Evolutionary conservation across 768 basidiomycete genomes (phyloP).

Genomic region (Lentinula lateritia): DNA sequence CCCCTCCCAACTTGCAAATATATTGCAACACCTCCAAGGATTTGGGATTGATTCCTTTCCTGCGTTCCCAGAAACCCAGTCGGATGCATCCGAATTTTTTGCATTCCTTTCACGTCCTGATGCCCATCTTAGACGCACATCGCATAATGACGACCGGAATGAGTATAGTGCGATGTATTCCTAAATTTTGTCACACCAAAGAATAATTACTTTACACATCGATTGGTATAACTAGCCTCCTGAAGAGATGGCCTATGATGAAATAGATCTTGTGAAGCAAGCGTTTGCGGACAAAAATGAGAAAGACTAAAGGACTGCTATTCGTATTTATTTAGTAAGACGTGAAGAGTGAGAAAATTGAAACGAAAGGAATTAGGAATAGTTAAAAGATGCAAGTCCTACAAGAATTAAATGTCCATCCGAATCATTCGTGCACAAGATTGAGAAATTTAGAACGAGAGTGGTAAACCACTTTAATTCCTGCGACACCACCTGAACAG

Average conservation of each 20-base stretch:
- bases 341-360: background rate
- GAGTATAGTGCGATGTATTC: conserved; percentile 58
- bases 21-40: background rate
- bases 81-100: background rate
- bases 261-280: background rate
- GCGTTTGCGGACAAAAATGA: background rate
- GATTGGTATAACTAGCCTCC: conserved; percentile 1
- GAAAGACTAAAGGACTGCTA: background rate
- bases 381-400: background rate
- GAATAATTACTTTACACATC: background rate
- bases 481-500: conserved; percentile 77
- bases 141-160: conserved; percentile 18
- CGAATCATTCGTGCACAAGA: background rate
- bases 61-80: too few relatives aligned
- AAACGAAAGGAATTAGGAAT: background rate
- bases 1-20: background rate
- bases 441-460: conserved; percentile 3
- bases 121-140: background rate
- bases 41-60: background rate
- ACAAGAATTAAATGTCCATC: conserved; percentile 2
- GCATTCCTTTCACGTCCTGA: background rate
- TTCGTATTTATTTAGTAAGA: background rate
- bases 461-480: conserved; percentile 38
- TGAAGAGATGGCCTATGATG: background rate
- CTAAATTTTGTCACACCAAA: conserved; percentile 17